Conservation (phyloP, 352 stramenopile genomes). For the Globisporangium sylvaticum region DNA sequence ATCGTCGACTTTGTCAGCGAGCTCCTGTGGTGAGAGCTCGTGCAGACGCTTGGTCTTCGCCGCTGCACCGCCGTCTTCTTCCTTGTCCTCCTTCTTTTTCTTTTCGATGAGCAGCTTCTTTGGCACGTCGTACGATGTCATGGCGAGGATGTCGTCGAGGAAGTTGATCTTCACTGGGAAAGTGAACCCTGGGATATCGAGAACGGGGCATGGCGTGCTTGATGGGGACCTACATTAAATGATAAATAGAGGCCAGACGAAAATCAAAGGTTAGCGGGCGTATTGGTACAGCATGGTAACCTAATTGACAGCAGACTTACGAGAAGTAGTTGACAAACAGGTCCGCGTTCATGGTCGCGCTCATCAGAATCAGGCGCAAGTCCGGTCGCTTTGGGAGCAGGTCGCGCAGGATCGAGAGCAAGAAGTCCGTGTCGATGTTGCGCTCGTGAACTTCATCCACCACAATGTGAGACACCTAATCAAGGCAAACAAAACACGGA, state of each 20-base stretch:
- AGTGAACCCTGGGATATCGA: slow-evolving; percentile 85
- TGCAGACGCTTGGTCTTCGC: slow-evolving; percentile 25
- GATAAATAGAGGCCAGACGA: neutral
- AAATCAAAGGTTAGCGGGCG: neutral
- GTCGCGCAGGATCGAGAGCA: slow-evolving; percentile 91
- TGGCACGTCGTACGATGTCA: slow-evolving; percentile 59
- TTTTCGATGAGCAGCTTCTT: slow-evolving; percentile 54
- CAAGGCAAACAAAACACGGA: neutral
- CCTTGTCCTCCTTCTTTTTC: slow-evolving; percentile 33
- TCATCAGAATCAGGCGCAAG: slow-evolving; percentile 95
- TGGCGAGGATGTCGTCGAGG: slow-evolving; percentile 68
- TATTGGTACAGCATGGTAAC: neutral
- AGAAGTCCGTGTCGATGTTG: slow-evolving; percentile 95
- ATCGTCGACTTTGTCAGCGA: slow-evolving; percentile 84
- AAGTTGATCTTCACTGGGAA: slow-evolving; percentile 79
- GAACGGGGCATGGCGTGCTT: slow-evolving; percentile 46
- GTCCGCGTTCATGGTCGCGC: slow-evolving; percentile 92
- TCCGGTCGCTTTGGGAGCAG: slow-evolving; percentile 66
- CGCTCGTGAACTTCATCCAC: slow-evolving; percentile 99
- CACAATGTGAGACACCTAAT: slow-evolving; percentile 93
- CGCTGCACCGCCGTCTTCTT: slow-evolving; percentile 22
- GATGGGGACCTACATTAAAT: slow-evolving; percentile 12
- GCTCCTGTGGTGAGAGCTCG: slow-evolving; percentile 36
- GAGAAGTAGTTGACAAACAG: slow-evolving; percentile 89
- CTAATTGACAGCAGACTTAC: slow-evolving; percentile 19